phyloP scores from a whole-genome alignment of 495 filamentous ascomycete genomes.

The Neurospora sp. region DNA sequence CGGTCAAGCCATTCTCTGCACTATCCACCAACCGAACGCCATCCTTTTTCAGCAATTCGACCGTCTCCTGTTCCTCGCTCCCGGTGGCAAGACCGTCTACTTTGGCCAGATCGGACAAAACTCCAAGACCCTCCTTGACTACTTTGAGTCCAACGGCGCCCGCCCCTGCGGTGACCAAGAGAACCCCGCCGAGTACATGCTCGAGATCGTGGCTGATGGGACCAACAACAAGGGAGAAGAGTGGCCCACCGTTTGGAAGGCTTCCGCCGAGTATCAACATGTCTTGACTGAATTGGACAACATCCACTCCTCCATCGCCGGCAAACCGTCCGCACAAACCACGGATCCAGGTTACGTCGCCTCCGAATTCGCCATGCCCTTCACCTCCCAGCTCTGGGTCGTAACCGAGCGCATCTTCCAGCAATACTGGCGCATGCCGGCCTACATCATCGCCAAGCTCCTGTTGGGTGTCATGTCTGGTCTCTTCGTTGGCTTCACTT shows the following conservation, averaged over 20 bases:
- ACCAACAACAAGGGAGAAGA: conserved; percentile 46
- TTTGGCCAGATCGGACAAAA: conserved; percentile 47
- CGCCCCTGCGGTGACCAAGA: conserved; percentile 54
- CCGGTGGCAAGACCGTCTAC: conserved; percentile 59
- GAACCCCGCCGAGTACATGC: conserved; percentile 80
- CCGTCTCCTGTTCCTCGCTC: conserved; percentile 53
- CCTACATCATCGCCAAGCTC: conserved; percentile 58
- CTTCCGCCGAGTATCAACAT: conserved; percentile 48
- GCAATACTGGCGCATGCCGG: conserved; percentile 68
- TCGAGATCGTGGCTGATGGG: conserved; percentile 68
- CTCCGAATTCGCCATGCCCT: conserved; percentile 21
- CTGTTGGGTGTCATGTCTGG: conserved; percentile 25
- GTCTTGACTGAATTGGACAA: conserved; percentile 51
- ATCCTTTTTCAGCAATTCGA: conserved; percentile 70
- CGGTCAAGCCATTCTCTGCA: conserved; percentile 62
- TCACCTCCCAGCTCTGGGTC: conserved; percentile 30
- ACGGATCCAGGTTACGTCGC: background rate
- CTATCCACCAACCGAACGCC: conserved; percentile 69
- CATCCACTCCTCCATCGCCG: conserved; percentile 11
- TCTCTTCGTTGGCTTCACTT: conserved; percentile 70
- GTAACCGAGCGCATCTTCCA: conserved; percentile 53
- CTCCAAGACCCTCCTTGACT: conserved; percentile 25
- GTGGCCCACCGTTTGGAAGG: conserved; percentile 70
- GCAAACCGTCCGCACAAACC: background rate
- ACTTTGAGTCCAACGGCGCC: conserved; percentile 57